Base-by-base conservation (phyloP, 2,329 filamentous ascomycete genomes). In the Arthroderma sp. region DNA sequence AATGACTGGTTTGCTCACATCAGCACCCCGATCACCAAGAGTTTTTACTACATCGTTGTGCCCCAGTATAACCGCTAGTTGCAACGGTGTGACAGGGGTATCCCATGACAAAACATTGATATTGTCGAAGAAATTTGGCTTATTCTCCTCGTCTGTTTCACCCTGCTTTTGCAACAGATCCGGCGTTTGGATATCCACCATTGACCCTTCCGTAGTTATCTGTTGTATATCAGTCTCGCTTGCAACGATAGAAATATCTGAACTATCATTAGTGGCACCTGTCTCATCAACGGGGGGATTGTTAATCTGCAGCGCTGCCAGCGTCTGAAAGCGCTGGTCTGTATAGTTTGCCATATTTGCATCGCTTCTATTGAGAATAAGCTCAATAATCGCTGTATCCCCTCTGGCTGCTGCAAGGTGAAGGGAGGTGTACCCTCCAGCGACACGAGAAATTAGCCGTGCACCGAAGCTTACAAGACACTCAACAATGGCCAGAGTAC, bases 351-450 rank as follows among this genome's bases (percentile, higher is more conserved):
- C 42, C 38, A 87, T 80, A 48, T 91, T 91, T 29, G 74, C 71
- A 45, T 77, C 74, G 22, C 50, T 51, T 40, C 48, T 46, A 34
- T 34, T 40, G 7, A 93, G 73, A 9, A 93, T 66, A 5, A 80
- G 75, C 49, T 73, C 78, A 51, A 89, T 72, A 49, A 91, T 88
- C 11, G 80, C 76, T 1, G 66, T 58, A 50, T 78, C 66, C 0
- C 86, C 86, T 22, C 81, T 73, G 38, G 78, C 73, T 15, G 84
- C 83, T n/a, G 86, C 86, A 30, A 93, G 68, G 60, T 93, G 86
- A n/a, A 93, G 70, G 5, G 86, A 82, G 2, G 85, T 93, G 52
- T 77, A 76, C 3, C 86, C 86, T 59, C 93, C 86, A 0, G 82
- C 83, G 33, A 93, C 60, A 41, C 86, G 77, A 41, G 84, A 73